A percentile compares a stretch with the other conserved stretches of the same genome.
phyloP scores from a whole-genome alignment of 2,329 filamentous ascomycete genomes.

The Coniochaeta sp. region DNA sequence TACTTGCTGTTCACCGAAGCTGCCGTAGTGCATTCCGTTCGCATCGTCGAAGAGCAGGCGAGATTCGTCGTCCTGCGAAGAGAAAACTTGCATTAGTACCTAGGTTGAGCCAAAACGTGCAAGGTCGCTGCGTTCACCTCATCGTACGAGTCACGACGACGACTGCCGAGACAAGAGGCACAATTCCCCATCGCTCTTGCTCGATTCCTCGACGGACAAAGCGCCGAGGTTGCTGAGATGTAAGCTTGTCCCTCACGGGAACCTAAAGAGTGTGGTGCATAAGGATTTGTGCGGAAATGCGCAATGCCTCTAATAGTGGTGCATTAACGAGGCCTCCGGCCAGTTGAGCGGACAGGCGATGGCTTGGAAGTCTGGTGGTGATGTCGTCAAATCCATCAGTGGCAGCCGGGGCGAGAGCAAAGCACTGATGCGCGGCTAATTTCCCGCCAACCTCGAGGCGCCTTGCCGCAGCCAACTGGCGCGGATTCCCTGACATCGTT shows the following conservation, averaged over 20 bases:
- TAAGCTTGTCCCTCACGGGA: not conserved
- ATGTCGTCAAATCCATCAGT: not conserved
- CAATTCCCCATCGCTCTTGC: constrained; percentile 49
- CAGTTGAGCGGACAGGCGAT: not conserved
- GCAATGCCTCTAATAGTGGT: not conserved
- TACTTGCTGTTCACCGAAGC: constrained; percentile 49
- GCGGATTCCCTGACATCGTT: not conserved
- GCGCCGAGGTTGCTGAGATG: not conserved
- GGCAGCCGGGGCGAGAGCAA: not conserved
- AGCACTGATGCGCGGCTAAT: not conserved
- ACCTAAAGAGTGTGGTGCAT: not conserved
- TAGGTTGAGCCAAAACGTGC: not conserved
- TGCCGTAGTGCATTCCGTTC: constrained; percentile 52
- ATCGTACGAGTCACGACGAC: constrained; percentile 42
- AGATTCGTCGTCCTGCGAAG: constrained; percentile 46
- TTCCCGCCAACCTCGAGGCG: not conserved
- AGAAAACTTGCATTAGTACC: not conserved
- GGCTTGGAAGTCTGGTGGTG: not conserved
- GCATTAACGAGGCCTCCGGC: not conserved
- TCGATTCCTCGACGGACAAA: not conserved
- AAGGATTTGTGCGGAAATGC: not conserved
- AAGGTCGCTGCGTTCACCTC: constrained; percentile 33
- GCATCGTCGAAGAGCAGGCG: constrained; percentile 55
- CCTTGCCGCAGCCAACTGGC: not conserved
- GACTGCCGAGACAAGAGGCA: constrained; percentile 50